Base-by-base conservation (phyloP, 345 rosid genomes). In the Sapria himalayana region DNA sequence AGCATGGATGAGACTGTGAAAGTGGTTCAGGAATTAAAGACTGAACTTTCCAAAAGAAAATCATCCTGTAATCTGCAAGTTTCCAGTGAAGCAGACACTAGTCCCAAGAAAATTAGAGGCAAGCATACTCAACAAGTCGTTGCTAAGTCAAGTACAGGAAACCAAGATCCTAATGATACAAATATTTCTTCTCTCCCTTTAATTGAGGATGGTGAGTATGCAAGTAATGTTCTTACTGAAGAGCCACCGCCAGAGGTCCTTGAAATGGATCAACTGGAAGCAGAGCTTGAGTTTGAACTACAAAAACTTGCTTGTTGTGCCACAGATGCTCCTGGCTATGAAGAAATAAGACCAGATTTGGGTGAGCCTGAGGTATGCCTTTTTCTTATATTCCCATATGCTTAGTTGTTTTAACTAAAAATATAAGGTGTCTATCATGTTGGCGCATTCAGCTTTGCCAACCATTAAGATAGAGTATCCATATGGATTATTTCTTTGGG, bases 161-260 rank as follows among this genome's bases (percentile, higher is more conserved):
- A 43, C 34, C 41, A 51, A 41, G 63, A 42, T 17, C 44, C 52
- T 33, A 46, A 43, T 20, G 63, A 51, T 45, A 36, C 32, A 9
- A 61, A 63, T 46, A 25, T 52, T 1, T 27, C 46, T 18, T 48
- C 50, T 29, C 24, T 53, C 3, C 41, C 58, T 6, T 9, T 42
- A 32, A 21, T 42, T 27, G 74, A 67, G 15, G 81, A 73, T 52
- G 72, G 61, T 49, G 86, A 69, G 46, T 69, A 63, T 55, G 66
- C 72, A 2, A 78, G 91, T 49, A 85, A 93, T 19, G 76, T 81
- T 58, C 70, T 85, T 35, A 85, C 94, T 0, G 92, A 75, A 42
- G 96, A 80, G 63, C 71, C 59, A 36, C 57, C 25, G 39, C 45
- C 34, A 13, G 78, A 65, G 63, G 39, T 44, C 9, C 41, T 50